Evolutionary conservation across 345 rosid species (phyloP), one percentile per base, ranked within the genome.

Genomic region (Orychophragmus violaceus): DNA sequence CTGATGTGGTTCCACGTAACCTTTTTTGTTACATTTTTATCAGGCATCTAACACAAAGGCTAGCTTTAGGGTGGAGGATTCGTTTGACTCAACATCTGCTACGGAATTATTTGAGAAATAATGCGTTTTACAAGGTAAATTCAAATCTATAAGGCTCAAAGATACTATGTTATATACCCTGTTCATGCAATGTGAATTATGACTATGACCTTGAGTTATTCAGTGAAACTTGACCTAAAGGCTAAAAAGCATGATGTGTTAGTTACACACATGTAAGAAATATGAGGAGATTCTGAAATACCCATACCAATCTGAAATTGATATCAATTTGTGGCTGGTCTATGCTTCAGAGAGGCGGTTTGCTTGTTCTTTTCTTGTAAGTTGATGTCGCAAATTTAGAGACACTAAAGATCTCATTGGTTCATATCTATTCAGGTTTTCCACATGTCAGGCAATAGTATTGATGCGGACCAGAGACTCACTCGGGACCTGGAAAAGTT

Each of bases 61-160:
- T 94, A 67, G 97, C 97, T 48, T 93, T 94, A 77, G 95, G 88
- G 54, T 94, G 99, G 99, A 88, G 99, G 82, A 83, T 87, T 70
- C 87, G 86, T 42, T 76, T 94, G 84, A 94, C 99, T 53, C 88
- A 83, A 49, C 97, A 94, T 84, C 72, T 94, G 66, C 85, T 90
- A 17, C 82, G 82, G 80, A 88, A 82, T 71, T 94, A 94, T 77
- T 78, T 94, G 78, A 88, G 85, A 82, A 84, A 89, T 73, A 94
- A 94, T 79, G 85, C 97, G 32, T 94, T 94, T 80, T 94, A 94
- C 89, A 86, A 87, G 96, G 99, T 94, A 77, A 71, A 44, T 8
- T 56, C 64, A 73, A 68, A 56, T 63, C 44, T 46, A 46, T 9
- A 36, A 36, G 29, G 28, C 18, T 46, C 23, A 67, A 13, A 52